Evolutionary conservation across 1,139 yeast species (phyloP).

Genomic region (Blastobotrys indianensis): DNA sequence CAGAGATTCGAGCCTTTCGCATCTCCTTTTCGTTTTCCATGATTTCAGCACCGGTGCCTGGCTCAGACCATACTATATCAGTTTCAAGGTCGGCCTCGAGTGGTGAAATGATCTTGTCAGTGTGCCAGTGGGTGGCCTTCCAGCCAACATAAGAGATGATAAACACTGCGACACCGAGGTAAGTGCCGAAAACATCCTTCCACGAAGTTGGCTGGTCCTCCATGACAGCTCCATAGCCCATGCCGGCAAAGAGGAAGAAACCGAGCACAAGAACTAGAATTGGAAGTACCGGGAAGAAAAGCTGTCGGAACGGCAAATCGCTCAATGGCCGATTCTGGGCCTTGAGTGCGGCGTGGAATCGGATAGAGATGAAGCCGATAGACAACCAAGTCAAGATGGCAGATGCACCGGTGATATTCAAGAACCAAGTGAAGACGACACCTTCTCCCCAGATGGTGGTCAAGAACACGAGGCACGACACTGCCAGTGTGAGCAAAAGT

Average conservation of each 20-base stretch:
- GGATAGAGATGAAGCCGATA: conserved; percentile 43
- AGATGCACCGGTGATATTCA: conserved; percentile 48
- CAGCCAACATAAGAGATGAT: conserved; percentile 23
- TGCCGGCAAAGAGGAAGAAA: conserved; percentile 24
- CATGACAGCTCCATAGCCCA: conserved; percentile 39
- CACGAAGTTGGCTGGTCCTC: conserved; percentile 37
- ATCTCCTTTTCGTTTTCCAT: conserved; percentile 19
- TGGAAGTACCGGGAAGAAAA: conserved; percentile 43
- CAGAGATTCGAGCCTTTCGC: conserved; percentile 6
- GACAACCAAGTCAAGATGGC: conserved; percentile 51
- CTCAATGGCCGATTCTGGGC: conserved; percentile 25
- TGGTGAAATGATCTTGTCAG: conserved; percentile 19
- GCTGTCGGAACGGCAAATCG: conserved; percentile 44
- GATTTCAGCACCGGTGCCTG: conserved; percentile 21
- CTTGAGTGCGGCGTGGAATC: conserved; percentile 46
- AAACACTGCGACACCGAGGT: conserved; percentile 25
- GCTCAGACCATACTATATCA: conserved; percentile 22
- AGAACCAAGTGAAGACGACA: conserved; percentile 49
- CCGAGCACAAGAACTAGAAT: conserved; percentile 24
- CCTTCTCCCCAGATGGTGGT: conserved; percentile 35
- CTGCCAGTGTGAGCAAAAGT: conserved; percentile 37
- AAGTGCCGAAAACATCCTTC: conserved; percentile 26
- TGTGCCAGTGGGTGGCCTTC: conserved; percentile 26
- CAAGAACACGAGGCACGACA: conserved; percentile 43
- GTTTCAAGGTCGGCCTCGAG: conserved; percentile 21